Percentiles rank a stretch among this genome's conserved stretches.
These are phyloP conservation scores for Poterioochromonas sp. DNA, from an alignment of 352 stramenopile genomes.

Conservation along the genomic window DNA sequence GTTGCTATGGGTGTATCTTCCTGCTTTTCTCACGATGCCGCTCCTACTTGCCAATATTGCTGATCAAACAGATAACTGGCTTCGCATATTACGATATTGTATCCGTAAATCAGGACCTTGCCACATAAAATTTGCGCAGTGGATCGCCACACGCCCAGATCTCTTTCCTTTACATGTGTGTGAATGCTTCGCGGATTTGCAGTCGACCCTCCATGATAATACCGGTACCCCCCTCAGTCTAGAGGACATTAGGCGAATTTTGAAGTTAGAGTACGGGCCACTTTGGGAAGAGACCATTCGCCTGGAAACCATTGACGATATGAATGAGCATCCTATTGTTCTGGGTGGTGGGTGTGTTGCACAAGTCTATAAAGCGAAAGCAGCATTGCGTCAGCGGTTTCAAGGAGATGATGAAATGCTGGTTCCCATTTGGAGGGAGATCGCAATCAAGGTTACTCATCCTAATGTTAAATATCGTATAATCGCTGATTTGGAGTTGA, in stretches of 20 bases:
- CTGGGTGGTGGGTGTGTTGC: background rate
- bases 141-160: slow-evolving; percentile 3
- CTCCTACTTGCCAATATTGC: no score
- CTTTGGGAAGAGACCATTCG: background rate
- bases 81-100: no score
- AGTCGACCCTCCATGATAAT: no score
- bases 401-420: background rate
- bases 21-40: no score
- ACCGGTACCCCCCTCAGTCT: background rate
- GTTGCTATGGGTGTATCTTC: no score
- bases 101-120: background rate
- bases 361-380: background rate
- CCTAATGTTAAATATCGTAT: background rate
- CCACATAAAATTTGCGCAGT: slow-evolving; percentile 5
- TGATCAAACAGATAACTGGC: no score
- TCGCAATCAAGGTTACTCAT: slow-evolving; percentile 18
- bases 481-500: background rate
- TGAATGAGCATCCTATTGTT: background rate
- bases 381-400: background rate
- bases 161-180: background rate
- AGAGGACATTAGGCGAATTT: background rate
- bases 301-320: background rate
- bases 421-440: background rate
- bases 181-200: background rate
- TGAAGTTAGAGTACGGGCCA: background rate